phyloP scores from a whole-genome alignment of 164 flowering plant genomes.

The Cinnamomum chago region DNA sequence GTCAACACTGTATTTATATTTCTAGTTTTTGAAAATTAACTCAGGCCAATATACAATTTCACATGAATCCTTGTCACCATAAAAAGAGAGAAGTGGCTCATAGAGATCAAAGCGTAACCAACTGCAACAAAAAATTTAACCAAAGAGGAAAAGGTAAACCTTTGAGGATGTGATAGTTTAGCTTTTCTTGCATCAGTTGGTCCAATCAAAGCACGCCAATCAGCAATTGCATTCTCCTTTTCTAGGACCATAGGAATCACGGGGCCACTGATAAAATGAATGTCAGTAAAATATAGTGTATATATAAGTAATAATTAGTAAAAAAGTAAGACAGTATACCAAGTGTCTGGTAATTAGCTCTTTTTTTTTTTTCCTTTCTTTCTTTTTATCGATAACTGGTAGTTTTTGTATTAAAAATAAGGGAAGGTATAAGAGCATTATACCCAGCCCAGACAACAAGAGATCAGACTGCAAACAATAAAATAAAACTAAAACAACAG shows the following conservation, averaged over 20 bases:
- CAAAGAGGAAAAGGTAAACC: constrained; percentile 29
- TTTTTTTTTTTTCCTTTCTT: too few relatives aligned
- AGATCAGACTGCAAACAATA: too few relatives aligned
- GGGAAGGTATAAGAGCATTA: too few relatives aligned
- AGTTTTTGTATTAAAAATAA: too few relatives aligned
- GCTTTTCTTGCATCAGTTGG: constrained; percentile 87
- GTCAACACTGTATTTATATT: not conserved
- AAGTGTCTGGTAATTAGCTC: too few relatives aligned
- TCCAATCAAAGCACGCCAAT: constrained; percentile 86
- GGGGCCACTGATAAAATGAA: constrained; percentile 52
- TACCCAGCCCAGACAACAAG: too few relatives aligned
- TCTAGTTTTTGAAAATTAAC: too few relatives aligned
- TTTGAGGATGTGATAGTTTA: constrained; percentile 69
- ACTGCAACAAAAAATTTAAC: not conserved
- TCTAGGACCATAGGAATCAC: constrained; percentile 71
- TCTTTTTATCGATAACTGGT: too few relatives aligned
- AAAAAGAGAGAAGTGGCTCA: not conserved
- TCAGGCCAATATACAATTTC: not conserved
- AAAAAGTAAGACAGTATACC: too few relatives aligned
- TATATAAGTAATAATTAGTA: too few relatives aligned
- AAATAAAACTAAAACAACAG: too few relatives aligned
- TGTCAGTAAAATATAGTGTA: not conserved
- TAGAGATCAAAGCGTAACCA: constrained; percentile 3
- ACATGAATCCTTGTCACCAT: not conserved
- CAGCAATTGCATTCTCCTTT: constrained; percentile 75